Evolutionary conservation across 495 filamentous ascomycete species (phyloP), one percentile per base, ranked within the genome.

Genomic region (Penicillium cataractarum): DNA sequence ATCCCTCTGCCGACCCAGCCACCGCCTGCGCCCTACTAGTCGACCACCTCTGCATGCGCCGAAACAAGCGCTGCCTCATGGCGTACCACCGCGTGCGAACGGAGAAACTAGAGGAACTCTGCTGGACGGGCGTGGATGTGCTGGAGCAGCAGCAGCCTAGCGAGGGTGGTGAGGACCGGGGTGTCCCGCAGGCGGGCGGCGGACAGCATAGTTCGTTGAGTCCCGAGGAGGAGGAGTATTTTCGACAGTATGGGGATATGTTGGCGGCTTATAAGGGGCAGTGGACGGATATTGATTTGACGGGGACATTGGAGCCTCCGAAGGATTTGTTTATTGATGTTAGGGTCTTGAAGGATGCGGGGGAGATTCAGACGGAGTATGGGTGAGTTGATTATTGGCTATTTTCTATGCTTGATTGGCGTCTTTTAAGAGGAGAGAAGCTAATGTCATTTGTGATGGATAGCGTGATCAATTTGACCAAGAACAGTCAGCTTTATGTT

Each of bases 291-390:
- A 89, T 99, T 56, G 96, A 99, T 76, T 79, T 99, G 58, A 98
- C 95, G 15, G 96, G 96, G 46, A 93, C 90, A 65, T 82, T 99
- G 73, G 93, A 98, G 71, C 96, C 96, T 35, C 95, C 96, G 32
- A 87, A 85, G 71, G 96, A 99, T 79, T 77, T 99, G 55, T 99
- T 99, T 72, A 96, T 99, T 73, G 96, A 99, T 76, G 96, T 99
- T 54, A 81, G 96, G 57, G 96, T 98, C 55, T 76, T 99, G 63
- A 97, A 95, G 72, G 95, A 99, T 80, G 96, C 94, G 46, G 96
- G 96, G 26, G 95, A 98, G 81, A 97, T 99, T 64, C 95, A 99
- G 78, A 99, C 96, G 12, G 96, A 99, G 80, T 99, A 98, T 75
- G 96, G 96, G 92, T 97, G 84, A 73, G 86, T 76, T 61, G 46